Evolutionary conservation across 164 flowering plant species (phyloP).

Genomic region (Berberis thunbergii): DNA sequence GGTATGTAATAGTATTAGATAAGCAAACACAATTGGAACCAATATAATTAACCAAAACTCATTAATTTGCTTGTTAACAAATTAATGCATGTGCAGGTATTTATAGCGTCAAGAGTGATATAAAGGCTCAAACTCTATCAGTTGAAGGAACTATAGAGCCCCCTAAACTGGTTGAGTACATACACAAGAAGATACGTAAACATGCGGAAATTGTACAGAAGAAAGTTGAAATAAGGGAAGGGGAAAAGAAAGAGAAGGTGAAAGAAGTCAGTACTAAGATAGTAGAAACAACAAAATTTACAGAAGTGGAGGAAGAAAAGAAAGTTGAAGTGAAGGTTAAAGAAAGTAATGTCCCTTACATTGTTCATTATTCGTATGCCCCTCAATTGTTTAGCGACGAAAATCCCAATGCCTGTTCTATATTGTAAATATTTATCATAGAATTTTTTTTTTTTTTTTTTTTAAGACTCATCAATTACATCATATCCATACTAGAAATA

Average conservation of each 20-base stretch:
- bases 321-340: conserved; percentile 26
- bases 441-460: too few relatives aligned
- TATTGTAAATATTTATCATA: conserved; percentile 23
- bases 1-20: conserved; percentile 35
- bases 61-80: background rate
- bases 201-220: conserved; percentile 45
- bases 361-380: conserved; percentile 60
- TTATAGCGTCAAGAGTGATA: conserved; percentile 42
- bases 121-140: conserved; percentile 44
- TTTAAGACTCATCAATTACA: too few relatives aligned
- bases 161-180: conserved; percentile 30
- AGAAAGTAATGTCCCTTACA: conserved; percentile 32
- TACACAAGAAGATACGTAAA: conserved; percentile 45
- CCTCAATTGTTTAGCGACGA: conserved; percentile 79
- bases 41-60: background rate
- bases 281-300: conserved; percentile 5
- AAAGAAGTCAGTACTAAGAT: conserved; percentile 6
- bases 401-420: conserved; percentile 65
- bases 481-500: too few relatives aligned
- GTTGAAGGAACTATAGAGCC: conserved; percentile 55
- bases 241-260: conserved; percentile 8
- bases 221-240: conserved; percentile 22
- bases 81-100: conserved; percentile 28
- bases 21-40: background rate
- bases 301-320: conserved; percentile 16